These are phyloP conservation scores for Leccinum pachyderme DNA, from an alignment of 1,284 basidiomycete genomes.

Conservation along the genomic window DNA sequence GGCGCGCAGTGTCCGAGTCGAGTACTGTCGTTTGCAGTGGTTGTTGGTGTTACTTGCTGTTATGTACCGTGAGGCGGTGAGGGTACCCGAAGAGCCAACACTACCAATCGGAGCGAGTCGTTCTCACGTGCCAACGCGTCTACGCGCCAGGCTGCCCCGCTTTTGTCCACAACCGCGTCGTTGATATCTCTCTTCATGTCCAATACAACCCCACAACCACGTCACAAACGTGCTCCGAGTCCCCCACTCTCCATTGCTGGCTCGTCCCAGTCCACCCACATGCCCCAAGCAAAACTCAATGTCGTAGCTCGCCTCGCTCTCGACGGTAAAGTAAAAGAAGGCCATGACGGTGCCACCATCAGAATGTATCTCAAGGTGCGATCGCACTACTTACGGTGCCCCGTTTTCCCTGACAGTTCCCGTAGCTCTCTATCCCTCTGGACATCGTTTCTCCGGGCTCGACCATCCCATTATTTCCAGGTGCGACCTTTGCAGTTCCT, in stretches of 20 bases:
- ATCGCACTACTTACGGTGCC: background rate
- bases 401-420: slow-evolving; percentile 3
- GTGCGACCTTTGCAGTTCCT: slow-evolving; percentile 35
- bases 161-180: slow-evolving; percentile 12
- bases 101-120: slow-evolving; percentile 9
- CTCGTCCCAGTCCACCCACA: slow-evolving; percentile 36
- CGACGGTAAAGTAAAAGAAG: slow-evolving; percentile 67
- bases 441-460: slow-evolving; percentile 62
- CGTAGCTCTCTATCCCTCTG: slow-evolving; percentile 63
- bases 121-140: slow-evolving; percentile 25
- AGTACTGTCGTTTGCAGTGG: background rate
- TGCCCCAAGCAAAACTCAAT: slow-evolving; percentile 51
- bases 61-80: background rate
- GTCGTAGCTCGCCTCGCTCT: slow-evolving; percentile 71
- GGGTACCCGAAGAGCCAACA: background rate
- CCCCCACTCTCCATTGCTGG: slow-evolving; percentile 41
- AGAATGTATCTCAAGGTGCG: slow-evolving; percentile 75
- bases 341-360: slow-evolving; percentile 60
- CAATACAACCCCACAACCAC: slow-evolving; percentile 26
- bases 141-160: slow-evolving; percentile 17
- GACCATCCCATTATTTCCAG: slow-evolving; percentile 70
- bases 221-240: slow-evolving; percentile 38
- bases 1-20: background rate
- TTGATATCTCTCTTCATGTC: background rate
- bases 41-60: background rate